Evolutionary conservation across 352 stramenopile genomes (phyloP), one percentile per base, ranked within the genome.

Genomic region (Globisporangium perplexum): DNA sequence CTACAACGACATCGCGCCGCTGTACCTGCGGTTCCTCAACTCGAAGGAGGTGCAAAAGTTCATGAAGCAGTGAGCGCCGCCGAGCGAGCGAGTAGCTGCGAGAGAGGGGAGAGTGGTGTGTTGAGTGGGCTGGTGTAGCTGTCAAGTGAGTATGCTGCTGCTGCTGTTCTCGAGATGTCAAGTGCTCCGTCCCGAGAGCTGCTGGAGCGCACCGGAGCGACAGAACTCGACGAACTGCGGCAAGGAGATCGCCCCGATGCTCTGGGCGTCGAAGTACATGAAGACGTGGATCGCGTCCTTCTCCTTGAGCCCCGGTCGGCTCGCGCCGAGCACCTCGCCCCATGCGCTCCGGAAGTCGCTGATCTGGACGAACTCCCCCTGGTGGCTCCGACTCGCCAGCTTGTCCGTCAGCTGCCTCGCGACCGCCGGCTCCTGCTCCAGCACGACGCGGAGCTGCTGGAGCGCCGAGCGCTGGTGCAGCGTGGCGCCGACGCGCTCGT

Each of bases 1-100:
- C 23, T 86, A 90, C 66, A 72, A 82, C 50, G 77, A 88, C 53
- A 88, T 90, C 43, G 66, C 74, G 17, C 80, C 80, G 7, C 64
- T 87, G 28, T 90, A 90, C 39, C 69, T 78, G 7, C 87, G 87
- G 60, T 87, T 90, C 30, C 49, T 90, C 20, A 82, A 77, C 24
- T 87, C 80, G 12, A 82, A 81, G 11, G 75, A 87, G 28, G 76
- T 78, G 39, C 72, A 86, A 47, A 73, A 69, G 26, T 66, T 71
- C 57, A 65, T 77, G 56, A 81, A 83, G 28, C 66, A 63, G 18
- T 71, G 49, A 59, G 3, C 5, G 3, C 7, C 10, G 7, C 3
- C 17, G 15, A 42, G 20, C 36, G 17, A 30, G 6, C 6, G 28
- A 31, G 28, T 8, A 31, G 28, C 28, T 31, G 15, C 14, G 38